These are phyloP conservation scores for Corylus americana DNA, from an alignment of 306 rosid species.

Conservation along the genomic window DNA sequence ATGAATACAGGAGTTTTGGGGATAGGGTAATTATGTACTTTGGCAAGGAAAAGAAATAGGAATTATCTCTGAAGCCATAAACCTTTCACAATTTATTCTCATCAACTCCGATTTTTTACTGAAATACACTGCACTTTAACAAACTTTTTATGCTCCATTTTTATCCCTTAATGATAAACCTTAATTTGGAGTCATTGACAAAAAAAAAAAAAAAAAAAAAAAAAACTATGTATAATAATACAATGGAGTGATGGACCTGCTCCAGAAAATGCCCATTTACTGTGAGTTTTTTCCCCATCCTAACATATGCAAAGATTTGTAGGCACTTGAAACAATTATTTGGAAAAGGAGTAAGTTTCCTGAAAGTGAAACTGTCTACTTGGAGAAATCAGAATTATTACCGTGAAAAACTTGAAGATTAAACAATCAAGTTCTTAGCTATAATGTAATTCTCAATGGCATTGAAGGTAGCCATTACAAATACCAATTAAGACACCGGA, in stretches of 20 bases:
- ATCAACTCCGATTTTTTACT: background rate
- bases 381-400: background rate
- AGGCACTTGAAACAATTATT: background rate
- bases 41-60: background rate
- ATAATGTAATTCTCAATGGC: background rate
- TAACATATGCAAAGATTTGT: background rate
- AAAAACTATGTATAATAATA: background rate
- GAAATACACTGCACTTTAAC: background rate
- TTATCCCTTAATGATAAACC: background rate
- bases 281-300: background rate
- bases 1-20: background rate
- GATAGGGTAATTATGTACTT: background rate
- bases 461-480: constrained; percentile 2
- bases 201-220: background rate
- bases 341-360: background rate
- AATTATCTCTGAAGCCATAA: background rate
- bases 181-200: background rate
- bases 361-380: background rate
- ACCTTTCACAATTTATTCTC: background rate
- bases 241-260: no score
- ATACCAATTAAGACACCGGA: background rate
- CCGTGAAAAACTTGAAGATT: background rate
- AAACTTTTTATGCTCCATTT: background rate
- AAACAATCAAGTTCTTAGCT: background rate
- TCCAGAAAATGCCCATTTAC: background rate